Conservation (phyloP, 768 basidiomycete species). For the Amanita thiersii region DNA sequence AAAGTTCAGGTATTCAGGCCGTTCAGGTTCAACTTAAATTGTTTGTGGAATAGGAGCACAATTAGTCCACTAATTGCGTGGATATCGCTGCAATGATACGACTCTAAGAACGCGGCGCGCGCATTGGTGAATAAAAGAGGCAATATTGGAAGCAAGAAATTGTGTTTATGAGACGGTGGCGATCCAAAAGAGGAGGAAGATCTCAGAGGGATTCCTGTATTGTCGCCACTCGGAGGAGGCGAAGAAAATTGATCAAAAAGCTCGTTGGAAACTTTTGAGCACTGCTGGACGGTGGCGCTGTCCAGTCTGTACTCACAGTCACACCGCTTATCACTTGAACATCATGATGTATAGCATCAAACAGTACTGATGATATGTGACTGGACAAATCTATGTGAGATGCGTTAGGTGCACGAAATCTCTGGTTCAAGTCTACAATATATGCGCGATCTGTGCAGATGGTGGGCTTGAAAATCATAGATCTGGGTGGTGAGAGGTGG, state of each 20-base stretch:
- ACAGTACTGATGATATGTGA: too few relatives aligned
- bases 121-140: background rate
- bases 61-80: too few relatives aligned
- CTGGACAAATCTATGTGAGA: too few relatives aligned
- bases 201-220: constrained; percentile 7
- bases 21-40: too few relatives aligned
- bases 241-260: constrained; percentile 1
- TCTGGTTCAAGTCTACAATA: too few relatives aligned
- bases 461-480: too few relatives aligned
- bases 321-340: background rate
- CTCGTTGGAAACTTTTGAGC: background rate
- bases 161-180: constrained; percentile 5
- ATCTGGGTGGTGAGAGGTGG: background rate
- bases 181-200: constrained; percentile 1
- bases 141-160: background rate
- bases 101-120: background rate
- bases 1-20: too few relatives aligned
- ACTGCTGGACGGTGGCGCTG: constrained; percentile 7
- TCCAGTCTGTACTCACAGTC: background rate
- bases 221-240: constrained; percentile 4
- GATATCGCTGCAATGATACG: too few relatives aligned
- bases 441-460: too few relatives aligned
- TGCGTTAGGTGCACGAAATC: too few relatives aligned
- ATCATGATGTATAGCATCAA: too few relatives aligned
- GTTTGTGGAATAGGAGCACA: too few relatives aligned